Evolutionary conservation across 768 basidiomycete species (phyloP).

Genomic region (Pulveroboletus ravenelii): DNA sequence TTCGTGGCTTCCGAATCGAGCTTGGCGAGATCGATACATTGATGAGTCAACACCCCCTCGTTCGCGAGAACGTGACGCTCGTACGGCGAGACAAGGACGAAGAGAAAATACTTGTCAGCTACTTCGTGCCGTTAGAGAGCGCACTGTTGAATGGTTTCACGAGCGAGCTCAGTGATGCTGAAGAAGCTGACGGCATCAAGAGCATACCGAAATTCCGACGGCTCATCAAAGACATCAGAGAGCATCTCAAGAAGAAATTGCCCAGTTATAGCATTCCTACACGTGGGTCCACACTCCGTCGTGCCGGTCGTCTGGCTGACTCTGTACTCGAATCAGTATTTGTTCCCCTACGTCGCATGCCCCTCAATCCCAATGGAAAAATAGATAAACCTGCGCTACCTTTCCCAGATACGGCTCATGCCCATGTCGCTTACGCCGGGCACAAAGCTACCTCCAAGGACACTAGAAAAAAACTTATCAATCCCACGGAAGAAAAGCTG

Average conservation of each 20-base stretch:
- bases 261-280: constrained; percentile 93
- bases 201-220: constrained; percentile 83
- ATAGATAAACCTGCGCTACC: constrained; percentile 98
- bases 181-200: constrained; percentile 54
- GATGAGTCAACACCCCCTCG: constrained; percentile 85
- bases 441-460: constrained; percentile 29
- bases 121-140: constrained; percentile 86
- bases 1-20: constrained; percentile 98
- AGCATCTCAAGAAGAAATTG: constrained; percentile 94
- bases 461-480: constrained; percentile 38
- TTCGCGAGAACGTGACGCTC: constrained; percentile 97
- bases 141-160: constrained; percentile 61
- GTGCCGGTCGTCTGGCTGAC: constrained; percentile 2
- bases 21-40: constrained; percentile 97
- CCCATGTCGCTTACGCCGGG: constrained; percentile 39
- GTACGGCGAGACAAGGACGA: constrained; percentile 98
- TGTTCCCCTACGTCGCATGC: constrained; percentile 92
- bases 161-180: constrained; percentile 52
- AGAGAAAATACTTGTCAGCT: constrained; percentile 97
- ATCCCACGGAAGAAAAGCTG: constrained; percentile 74
- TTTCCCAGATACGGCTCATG: constrained; percentile 92
- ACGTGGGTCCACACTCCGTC: constrained; percentile 44
- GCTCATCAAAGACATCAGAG: constrained; percentile 90
- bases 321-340: constrained; percentile 54
- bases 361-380: constrained; percentile 98